Base-by-base conservation (phyloP, 768 basidiomycete species). In the Tricholoma matsutake region DNA sequence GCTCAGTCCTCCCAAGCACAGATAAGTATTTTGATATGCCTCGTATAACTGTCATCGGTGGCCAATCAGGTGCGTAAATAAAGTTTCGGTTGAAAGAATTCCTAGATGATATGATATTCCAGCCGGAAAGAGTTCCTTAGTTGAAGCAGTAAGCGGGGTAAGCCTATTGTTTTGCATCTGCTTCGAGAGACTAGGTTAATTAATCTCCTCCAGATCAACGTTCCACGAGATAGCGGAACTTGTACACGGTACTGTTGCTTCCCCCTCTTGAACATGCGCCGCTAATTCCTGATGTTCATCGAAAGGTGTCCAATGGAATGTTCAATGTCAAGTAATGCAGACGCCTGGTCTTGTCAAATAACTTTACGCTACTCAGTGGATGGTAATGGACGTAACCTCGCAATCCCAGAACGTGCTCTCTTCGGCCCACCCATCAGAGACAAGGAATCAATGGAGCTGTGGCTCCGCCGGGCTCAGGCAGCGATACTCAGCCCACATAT, bases 81-180 rank as follows among this genome's bases (percentile, higher is more conserved):
- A 35, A 52, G 5, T 14, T 52, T 64, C 77, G 0, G 56, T 80
- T 34, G 76, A 73, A 6, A 57, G 59, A 8, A 31, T 76, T 79
- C 45, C 70, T 68, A 56, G 65, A 67, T 7, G 66, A 71, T 52
- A 9, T 4, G 25, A 37, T 28, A 6, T 22, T 55, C 25, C 34
- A 85, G 84, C 83, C 4, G 84, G 84, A 3, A 86, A 86, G 63
- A 86, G 85, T 60, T 86, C 84, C 0, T 67, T 86, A 0, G 83
- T 86, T 0, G 85, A 86, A 57, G 83, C 81, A 0, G 81, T 85
- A 0, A 83, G 77, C 13, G 82, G 83, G 6, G 84, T 86, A 64
- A 22, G 81, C 66, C 9, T 43, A 25, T 18, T 25, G 45, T 18
- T 20, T 13, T 58, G 54, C 28, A 43, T 29, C 14, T 45, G 25